Base-by-base conservation (phyloP, 805 yeast genomes). In the Saccharomycopsis sp. region DNA sequence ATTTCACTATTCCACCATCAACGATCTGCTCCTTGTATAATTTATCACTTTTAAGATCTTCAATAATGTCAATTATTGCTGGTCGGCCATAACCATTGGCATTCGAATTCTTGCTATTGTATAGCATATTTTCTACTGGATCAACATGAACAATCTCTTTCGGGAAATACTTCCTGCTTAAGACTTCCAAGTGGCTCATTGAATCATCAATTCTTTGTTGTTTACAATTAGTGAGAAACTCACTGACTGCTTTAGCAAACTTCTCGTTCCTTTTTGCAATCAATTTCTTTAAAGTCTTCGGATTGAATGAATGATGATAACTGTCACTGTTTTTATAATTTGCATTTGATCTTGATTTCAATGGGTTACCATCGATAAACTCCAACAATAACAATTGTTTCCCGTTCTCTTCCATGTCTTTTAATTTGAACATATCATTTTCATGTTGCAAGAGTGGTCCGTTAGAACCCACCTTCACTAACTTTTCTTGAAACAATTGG, bases 361-460 rank as follows among this genome's bases (percentile, higher is more conserved):
- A 53, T 55, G 72, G 57, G 47, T 71, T 67, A 11, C 83, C 85
- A 59, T 89, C 95, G 14, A 76, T 68, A 59, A 89, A 85, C 52
- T 83, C 89, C 56, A 89, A 83, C 1, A 85, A 67, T 22, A 89
- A 65, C 6, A 85, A 55, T 51, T 81, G 88, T 17, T 70, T 67
- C 0, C 67, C 59, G 4, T 54, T 56, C 13, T 59, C 62, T 3
- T 62, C 64, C 7, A 60, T 43, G 36, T 65, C 62, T 48, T 74
- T 71, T 17, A 77, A 61, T 38, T 74, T 67, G 44, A 68, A 74
- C 33, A 74, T 65, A 56, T 76, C 82, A 8, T 65, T 62, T 33
- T 75, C 78, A 38, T 75, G 73, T 53, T 77, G 81, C 33, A 75
- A 67, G 41, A 66, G 79, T 2, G 83, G 84, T 8, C 66, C 65